These are phyloP conservation scores for Astragalus glycyphyllos DNA, from an alignment of 306 rosid genomes.

Conservation along the genomic window DNA sequence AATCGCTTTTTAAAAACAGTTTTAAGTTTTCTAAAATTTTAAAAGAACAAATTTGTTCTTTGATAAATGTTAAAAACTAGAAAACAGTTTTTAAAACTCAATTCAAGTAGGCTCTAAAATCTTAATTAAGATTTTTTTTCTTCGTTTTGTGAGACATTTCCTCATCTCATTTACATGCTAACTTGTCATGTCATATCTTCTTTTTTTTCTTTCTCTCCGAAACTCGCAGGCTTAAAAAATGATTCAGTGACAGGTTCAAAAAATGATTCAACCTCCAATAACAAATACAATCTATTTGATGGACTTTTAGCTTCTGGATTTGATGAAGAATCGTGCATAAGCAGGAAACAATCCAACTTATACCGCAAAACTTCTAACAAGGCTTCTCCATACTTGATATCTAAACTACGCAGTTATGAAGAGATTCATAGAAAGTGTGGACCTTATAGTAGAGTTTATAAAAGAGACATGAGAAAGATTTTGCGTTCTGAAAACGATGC, in stretches of 20 bases:
- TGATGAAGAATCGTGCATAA: conserved; percentile 59
- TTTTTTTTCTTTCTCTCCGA: neutral
- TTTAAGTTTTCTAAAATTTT: too few species aligned
- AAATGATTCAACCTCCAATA: neutral
- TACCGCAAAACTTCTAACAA: conserved; percentile 52
- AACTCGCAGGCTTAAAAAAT: conserved; percentile 14
- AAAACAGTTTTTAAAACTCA: too few species aligned
- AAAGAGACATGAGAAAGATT: conserved; percentile 25
- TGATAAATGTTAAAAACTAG: too few species aligned
- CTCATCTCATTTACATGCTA: neutral
- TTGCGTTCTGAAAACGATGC: conserved; percentile 37
- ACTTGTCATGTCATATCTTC: neutral
- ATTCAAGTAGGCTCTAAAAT: too few species aligned
- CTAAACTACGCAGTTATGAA: too few species aligned
- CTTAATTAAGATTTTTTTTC: too few species aligned
- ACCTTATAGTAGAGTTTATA: too few species aligned
- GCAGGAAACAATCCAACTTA: conserved; percentile 54
- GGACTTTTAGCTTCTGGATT: conserved; percentile 59
- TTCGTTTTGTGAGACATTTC: too few species aligned
- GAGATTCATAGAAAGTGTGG: too few species aligned
- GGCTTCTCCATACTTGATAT: conserved; percentile 41
- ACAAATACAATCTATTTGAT: conserved; percentile 52
- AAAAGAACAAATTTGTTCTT: too few species aligned
- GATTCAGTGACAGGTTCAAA: neutral
- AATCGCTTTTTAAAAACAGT: too few species aligned